Evolutionary conservation across 176 grass and related monocot species (phyloP), one percentile per base, ranked within the genome.

Genomic region (Oryza nivara): DNA sequence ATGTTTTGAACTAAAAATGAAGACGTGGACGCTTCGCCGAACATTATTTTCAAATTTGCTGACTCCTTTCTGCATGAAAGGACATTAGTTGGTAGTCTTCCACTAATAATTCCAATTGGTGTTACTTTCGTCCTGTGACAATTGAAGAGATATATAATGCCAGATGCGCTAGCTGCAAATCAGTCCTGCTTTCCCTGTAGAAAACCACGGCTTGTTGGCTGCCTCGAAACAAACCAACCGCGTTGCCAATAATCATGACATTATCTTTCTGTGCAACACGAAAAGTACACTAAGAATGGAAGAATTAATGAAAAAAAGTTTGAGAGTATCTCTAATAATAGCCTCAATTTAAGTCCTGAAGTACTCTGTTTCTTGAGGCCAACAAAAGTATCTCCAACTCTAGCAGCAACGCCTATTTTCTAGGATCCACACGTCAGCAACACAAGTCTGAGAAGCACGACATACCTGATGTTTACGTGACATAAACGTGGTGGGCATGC

Each of bases 1-100:
- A 34, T 76, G 77, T 77, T 25, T 66, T 41, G 15, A 68, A 30
- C 77, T 65, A 68, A 38, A 67, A 20, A 68, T 3, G 40, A 15
- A 20, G 84, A 86, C 46, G 65, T 34, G 36, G 80, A 86, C 88
- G 30, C 30, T 41, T 68, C 5, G 74, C 79, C 74, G 41, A 87
- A 85, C 60, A 64, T 63, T 90, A 32, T 32, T 83, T 79, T 79
- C 68, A 51, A 7, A 10, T 16, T 32, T 83, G 19, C 54, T 74
- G 79, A 90, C 75, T 79, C 43, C 69, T 90, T 79, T 90, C 65
- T 60, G 25, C 38, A 69, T 48, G 80, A 75, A 86, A 90, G 79
- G 74, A 79, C 79, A 13, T 6, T 26, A 79, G 63, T 51, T 79
- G 88, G 84, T 56, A n/a, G 38, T 43, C 30, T 79, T 86, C 80